These are phyloP conservation scores for Coniochaeta prunicola DNA, from an alignment of 2,329 filamentous ascomycete species.

Conservation along the genomic window DNA sequence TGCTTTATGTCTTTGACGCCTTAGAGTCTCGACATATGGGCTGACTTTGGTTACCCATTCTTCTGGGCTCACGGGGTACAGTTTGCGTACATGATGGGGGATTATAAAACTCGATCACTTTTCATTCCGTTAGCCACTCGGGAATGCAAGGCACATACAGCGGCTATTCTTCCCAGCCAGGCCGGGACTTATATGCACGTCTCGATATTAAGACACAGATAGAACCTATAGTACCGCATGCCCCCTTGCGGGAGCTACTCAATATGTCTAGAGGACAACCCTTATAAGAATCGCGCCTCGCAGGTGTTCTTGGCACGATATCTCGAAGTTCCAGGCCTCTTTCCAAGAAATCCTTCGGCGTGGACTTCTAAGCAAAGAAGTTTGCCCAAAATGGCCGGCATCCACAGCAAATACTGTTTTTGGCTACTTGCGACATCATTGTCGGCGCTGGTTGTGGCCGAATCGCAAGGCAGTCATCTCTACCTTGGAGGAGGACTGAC, in stretches of 20 bases:
- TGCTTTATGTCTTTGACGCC: neutral
- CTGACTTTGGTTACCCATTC: neutral
- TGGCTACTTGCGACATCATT: neutral
- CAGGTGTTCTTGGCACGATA: neutral
- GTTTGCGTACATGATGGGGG: too few relatives aligned
- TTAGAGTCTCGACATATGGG: neutral
- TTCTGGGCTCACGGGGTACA: neutral
- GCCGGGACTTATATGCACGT: neutral
- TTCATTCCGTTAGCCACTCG: neutral
- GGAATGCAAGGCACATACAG: neutral
- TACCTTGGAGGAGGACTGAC: conserved; percentile 6
- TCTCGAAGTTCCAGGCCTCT: neutral
- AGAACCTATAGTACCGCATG: neutral
- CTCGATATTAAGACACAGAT: neutral
- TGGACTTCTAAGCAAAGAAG: neutral
- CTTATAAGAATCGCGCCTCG: neutral
- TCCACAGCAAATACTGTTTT: neutral
- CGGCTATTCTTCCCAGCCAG: neutral
- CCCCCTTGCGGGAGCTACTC: neutral
- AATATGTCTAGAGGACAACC: neutral
- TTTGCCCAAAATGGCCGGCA: neutral
- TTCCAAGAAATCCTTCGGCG: neutral
- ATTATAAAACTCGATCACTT: neutral
- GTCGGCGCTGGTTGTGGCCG: neutral
- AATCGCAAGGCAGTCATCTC: neutral